These are phyloP conservation scores for Phialophora tarda DNA, from an alignment of 2,329 filamentous ascomycete species.

Conservation along the genomic window DNA sequence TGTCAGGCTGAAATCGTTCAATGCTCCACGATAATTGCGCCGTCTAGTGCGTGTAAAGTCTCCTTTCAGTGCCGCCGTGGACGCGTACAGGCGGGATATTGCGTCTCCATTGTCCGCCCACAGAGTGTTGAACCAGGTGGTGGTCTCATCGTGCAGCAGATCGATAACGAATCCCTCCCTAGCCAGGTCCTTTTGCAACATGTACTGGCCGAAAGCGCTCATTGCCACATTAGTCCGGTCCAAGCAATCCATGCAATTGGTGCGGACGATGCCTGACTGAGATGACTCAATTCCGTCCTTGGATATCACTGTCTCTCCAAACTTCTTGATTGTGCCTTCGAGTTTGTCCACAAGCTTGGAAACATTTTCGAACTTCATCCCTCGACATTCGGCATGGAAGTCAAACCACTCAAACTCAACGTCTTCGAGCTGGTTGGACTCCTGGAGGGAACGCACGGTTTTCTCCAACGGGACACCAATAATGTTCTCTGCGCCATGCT, in stretches of 20 bases:
- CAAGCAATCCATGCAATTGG: constrained; percentile 98
- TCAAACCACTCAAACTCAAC: constrained; percentile 94
- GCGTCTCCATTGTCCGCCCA: constrained; percentile 99
- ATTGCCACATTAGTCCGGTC: constrained; percentile 96
- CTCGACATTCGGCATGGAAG: constrained; percentile 88
- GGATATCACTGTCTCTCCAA: constrained; percentile 71
- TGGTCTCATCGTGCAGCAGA: constrained; percentile 75
- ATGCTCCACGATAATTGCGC: constrained; percentile 84
- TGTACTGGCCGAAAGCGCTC: constrained; percentile 83
- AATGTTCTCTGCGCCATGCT: constrained; percentile 78
- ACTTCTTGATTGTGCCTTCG: constrained; percentile 68
- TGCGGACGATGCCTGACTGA: constrained; percentile 82
- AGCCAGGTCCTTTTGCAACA: constrained; percentile 78
- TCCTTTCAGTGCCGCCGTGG: constrained; percentile 92
- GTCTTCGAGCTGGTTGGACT: constrained; percentile 60
- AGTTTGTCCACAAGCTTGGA: constrained; percentile 75
- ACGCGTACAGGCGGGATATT: constrained; percentile 93
- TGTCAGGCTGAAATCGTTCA: constrained; percentile 90
- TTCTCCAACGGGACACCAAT: constrained; percentile 80
- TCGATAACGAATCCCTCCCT: constrained; percentile 77
- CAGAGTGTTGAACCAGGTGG: constrained; percentile 90
- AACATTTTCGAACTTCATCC: constrained; percentile 98
- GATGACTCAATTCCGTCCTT: constrained; percentile 49
- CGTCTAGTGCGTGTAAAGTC: constrained; percentile 89
- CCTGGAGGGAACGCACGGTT: constrained; percentile 70